Evolutionary conservation across 371 early-diverging fungal genomes (phyloP).

Genomic region (Zychaea mexicana): DNA sequence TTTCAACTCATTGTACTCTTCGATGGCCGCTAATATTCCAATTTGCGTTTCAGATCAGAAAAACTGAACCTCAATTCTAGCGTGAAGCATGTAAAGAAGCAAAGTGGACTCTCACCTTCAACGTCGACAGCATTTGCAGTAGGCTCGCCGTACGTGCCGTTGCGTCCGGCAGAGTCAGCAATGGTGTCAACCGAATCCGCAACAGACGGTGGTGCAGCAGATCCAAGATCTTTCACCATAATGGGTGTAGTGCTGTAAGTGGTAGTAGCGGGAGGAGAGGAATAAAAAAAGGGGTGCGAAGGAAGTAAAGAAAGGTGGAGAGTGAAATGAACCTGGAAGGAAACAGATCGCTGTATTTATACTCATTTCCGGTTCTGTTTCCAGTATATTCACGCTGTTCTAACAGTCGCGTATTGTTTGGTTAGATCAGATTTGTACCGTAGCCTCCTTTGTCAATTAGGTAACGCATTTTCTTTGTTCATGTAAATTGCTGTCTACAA

Average conservation of each 20-base stretch:
- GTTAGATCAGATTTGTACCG: no score
- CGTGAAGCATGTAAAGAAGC: conserved; percentile 18
- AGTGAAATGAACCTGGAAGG: neutral
- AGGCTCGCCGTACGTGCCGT: conserved; percentile 20
- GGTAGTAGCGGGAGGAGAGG: neutral
- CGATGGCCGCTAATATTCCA: conserved; percentile 16
- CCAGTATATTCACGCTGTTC: no score
- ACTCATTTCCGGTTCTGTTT: neutral
- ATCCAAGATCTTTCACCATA: conserved; percentile 1
- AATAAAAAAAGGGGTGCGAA: neutral
- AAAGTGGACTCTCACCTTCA: conserved; percentile 11
- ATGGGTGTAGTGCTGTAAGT: neutral
- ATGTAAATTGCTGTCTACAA: neutral
- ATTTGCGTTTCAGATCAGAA: conserved; percentile 12
- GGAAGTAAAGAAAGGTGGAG: neutral
- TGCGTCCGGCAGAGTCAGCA: neutral
- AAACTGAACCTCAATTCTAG: neutral
- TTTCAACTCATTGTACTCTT: conserved; percentile 20
- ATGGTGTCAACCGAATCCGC: conserved; percentile 6
- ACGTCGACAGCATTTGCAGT: conserved; percentile 25
- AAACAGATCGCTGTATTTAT: neutral
- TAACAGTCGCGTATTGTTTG: no score
- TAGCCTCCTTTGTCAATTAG: no score
- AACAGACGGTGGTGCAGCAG: neutral
- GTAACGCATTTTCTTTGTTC: no score